Percentiles rank a stretch among this genome's conserved stretches.
Conservation (phyloP, 1,284 basidiomycete genomes). For the Boletus sp. region DNA sequence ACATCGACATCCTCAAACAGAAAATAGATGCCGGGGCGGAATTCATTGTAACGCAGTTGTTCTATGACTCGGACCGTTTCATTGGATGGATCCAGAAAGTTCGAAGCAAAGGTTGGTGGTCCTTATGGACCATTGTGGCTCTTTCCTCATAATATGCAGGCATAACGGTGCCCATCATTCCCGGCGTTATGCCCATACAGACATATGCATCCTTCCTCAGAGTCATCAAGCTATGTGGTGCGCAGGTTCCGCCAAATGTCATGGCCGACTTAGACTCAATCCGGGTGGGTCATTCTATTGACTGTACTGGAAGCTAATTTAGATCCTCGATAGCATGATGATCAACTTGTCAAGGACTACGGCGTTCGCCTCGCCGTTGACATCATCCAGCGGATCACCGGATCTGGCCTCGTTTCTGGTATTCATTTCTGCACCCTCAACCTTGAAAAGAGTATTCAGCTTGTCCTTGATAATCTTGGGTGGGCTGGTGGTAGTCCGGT, state of each 20-base stretch:
- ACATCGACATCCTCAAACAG: conserved; percentile 76
- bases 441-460: conserved; percentile 92
- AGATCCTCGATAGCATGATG: conserved; percentile 65
- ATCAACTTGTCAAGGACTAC: conserved; percentile 88
- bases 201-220: conserved; percentile 93
- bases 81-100: conserved; percentile 76
- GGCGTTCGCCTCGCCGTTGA: conserved; percentile 78
- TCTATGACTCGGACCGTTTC: conserved; percentile 92
- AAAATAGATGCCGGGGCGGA: conserved; percentile 97
- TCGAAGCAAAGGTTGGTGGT: conserved; percentile 61
- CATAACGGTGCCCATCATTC: conserved; percentile 89
- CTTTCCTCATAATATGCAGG: conserved; percentile 47
- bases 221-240: conserved; percentile 86
- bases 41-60: conserved; percentile 96
- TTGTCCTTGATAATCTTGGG: conserved; percentile 77
- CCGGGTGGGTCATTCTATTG: conserved; percentile 52
- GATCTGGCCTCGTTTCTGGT: conserved; percentile 62
- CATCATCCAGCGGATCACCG: conserved; percentile 63
- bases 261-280: conserved; percentile 75
- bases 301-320: conserved; percentile 17
- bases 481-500: conserved; percentile 55
- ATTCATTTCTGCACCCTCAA: conserved; percentile 98
- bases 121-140: background rate
- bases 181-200: conserved; percentile 98
- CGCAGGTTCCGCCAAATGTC: conserved; percentile 72